phyloP scores from a whole-genome alignment of 768 basidiomycete species.

The Boletus speciosus region DNA sequence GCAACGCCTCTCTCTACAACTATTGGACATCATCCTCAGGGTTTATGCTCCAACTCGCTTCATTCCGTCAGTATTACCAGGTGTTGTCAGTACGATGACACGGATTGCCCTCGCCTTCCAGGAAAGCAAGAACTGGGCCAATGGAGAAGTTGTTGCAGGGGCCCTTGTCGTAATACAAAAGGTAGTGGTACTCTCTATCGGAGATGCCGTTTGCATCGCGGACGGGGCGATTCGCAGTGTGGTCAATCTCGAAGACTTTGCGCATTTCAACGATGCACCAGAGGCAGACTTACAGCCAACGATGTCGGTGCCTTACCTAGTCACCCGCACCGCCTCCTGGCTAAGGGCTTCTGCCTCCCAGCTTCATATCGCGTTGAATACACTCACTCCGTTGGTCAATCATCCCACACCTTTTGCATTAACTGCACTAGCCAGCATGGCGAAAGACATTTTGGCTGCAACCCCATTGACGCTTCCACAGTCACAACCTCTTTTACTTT shows the following conservation, averaged over 20 bases:
- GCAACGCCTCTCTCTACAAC: conserved; percentile 59
- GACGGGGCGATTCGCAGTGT: conserved; percentile 56
- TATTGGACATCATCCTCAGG: conserved; percentile 51
- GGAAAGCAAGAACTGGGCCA: conserved; percentile 62
- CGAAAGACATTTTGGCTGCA: conserved; percentile 47
- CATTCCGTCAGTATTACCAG: conserved; percentile 73
- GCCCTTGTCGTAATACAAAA: conserved; percentile 56
- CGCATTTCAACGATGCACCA: conserved; percentile 27
- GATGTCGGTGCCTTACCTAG: conserved; percentile 40
- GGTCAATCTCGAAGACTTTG: conserved; percentile 63
- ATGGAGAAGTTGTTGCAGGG: conserved; percentile 60
- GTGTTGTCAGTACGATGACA: conserved; percentile 73
- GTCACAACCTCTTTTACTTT: conserved; percentile 62
- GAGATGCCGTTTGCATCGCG: conserved; percentile 61
- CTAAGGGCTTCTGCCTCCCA: conserved; percentile 79
- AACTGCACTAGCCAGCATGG: conserved; percentile 52
- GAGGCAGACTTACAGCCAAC: conserved; percentile 17
- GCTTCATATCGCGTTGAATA: conserved; percentile 76
- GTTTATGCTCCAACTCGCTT: conserved; percentile 50
- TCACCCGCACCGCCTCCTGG: conserved; percentile 72
- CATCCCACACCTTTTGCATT: conserved; percentile 72
- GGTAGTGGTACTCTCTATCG: conserved; percentile 54
- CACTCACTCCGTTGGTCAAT: conserved; percentile 63
- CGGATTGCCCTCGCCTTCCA: conserved; percentile 61
- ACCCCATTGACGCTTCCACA: conserved; percentile 66